phyloP scores from a whole-genome alignment of 2,329 filamentous ascomycete species.

The Penicillium sp. region DNA sequence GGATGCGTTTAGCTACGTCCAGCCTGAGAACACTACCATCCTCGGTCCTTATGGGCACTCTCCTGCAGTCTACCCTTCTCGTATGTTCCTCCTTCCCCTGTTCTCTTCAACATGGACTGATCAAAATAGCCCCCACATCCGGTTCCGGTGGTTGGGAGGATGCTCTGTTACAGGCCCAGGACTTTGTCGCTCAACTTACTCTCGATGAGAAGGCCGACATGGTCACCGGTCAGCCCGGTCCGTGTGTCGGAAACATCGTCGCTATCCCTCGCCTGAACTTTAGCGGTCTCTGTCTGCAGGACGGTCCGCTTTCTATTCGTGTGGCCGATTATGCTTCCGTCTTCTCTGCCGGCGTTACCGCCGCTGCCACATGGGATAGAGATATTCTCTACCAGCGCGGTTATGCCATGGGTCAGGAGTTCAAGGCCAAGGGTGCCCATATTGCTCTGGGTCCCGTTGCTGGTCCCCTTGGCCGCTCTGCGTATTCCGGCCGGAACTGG shows the following conservation, averaged over 20 bases:
- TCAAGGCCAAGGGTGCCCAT: constrained; percentile 41
- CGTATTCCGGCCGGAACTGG: constrained; percentile 35
- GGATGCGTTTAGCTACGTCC: constrained; percentile 25
- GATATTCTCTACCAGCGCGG: constrained; percentile 60
- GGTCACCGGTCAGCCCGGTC: constrained; percentile 34
- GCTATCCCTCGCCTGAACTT: constrained; percentile 36
- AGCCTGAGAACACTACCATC: constrained; percentile 27
- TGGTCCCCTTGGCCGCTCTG: constrained; percentile 47
- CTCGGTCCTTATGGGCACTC: constrained; percentile 26
- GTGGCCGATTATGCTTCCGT: constrained; percentile 72
- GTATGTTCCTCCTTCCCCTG: constrained; percentile 13
- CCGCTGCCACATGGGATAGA: constrained; percentile 65
- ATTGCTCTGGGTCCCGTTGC: constrained; percentile 49
- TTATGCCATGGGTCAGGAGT: constrained; percentile 59
- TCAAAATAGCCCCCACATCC: constrained; percentile 22
- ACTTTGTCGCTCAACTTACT: constrained; percentile 27
- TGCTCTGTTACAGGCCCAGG: constrained; percentile 19
- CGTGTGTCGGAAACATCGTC: constrained; percentile 39
- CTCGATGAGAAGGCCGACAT: constrained; percentile 34
- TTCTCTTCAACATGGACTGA: constrained; percentile 1
- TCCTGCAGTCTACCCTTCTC: constrained; percentile 25
- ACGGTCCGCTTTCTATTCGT: constrained; percentile 59
- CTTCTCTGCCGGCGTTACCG: constrained; percentile 75
- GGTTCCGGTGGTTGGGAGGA: constrained; percentile 30
- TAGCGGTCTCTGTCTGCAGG: constrained; percentile 36